phyloP scores from a whole-genome alignment of 2,329 filamentous ascomycete genomes.

The Colletotrichum scovillei region DNA sequence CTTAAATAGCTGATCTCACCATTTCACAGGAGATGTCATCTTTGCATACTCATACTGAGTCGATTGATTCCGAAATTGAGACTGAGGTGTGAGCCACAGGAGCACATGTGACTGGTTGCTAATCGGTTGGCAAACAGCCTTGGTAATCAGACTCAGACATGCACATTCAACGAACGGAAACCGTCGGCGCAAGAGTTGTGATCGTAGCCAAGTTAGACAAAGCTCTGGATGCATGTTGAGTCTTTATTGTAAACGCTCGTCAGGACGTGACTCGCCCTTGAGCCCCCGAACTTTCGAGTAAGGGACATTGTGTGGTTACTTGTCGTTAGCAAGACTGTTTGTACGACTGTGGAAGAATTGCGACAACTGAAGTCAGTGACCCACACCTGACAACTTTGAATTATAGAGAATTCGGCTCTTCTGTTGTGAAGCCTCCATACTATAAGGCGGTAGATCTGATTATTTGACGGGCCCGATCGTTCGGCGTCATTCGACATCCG shows the following conservation, averaged over 20 bases:
- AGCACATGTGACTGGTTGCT: neutral
- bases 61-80: neutral
- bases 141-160: neutral
- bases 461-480: neutral
- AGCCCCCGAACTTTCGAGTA: neutral
- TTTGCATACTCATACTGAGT: neutral
- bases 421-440: neutral
- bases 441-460: neutral
- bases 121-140: neutral
- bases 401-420: neutral
- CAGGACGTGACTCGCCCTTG: neutral
- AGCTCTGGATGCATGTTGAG: neutral
- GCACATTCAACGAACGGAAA: neutral
- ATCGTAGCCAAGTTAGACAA: neutral
- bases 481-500: no score
- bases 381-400: neutral
- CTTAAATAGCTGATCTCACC: no score
- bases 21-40: neutral
- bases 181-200: neutral
- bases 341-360: no score
- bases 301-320: no score
- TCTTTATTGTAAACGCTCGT: accelerated
- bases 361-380: neutral
- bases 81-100: neutral
- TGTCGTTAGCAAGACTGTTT: no score